Evolutionary conservation across 768 basidiomycete genomes (phyloP), one percentile per base, ranked within the genome.

Genomic region (Lactifluus subvellereus): DNA sequence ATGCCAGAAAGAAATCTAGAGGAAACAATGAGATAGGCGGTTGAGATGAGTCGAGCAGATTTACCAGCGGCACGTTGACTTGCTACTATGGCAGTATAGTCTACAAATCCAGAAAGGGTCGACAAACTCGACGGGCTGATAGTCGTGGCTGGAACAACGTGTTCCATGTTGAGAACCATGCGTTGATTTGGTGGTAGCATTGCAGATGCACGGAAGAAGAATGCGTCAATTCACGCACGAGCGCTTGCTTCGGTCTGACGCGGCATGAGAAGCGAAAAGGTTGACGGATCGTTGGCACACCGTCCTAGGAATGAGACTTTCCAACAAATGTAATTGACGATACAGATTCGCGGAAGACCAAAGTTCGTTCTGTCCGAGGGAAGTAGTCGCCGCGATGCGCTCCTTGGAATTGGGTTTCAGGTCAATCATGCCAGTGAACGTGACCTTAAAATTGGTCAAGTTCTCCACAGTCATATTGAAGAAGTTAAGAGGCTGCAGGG

Each of bases 121-220:
- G 33, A 32, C n/a, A 37, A 53, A 20, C n/a, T 53, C 7, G 33
- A 33, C 20, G 33, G 51, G 35, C 10, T 37, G 30, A 37, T 53
- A 20, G 51, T 53, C 18, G n/a, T 35, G 33, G n/a, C 35, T 53
- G 51, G 51, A 53, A 53, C 33, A 37, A 37, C 14, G 9, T 20
- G 33, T 20, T 53, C 51, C 51, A 37, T 53, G 33, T 37, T 37
- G n/a, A 53, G 51, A 35, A 37, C 30, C 51, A 53, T 37, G 35
- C 20, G 51, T 7, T 37, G 18, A 37, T 37, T 37, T 35, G 32
- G 33, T 20, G 35, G n/a, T 37, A 53, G 33, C 51, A 53, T 53
- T 53, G 51, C 33, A 53, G 51, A 53, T 53, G 33, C 33, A 13
- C 18, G 51, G 51, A 53, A 53, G 51, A 53, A 35, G n/a, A 53